Conservation (phyloP, 192 early-diverging fungal genomes). For the Pecoramyces ruminantium region DNA sequence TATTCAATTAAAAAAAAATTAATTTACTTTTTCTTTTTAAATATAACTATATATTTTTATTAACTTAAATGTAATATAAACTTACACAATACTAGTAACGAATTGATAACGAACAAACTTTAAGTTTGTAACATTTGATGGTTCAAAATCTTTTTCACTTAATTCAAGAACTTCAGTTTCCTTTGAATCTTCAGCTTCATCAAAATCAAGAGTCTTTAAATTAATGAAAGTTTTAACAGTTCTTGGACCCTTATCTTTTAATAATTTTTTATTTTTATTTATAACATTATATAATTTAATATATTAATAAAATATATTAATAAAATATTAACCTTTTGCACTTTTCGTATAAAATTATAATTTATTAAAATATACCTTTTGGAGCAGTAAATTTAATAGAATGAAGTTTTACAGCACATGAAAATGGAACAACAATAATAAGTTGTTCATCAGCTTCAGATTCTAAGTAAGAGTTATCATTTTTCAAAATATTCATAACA, state of each 20-base stretch:
- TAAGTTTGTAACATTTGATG: conserved; percentile 48
- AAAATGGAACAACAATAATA: conserved; percentile 72
- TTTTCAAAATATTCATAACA: conserved; percentile 57
- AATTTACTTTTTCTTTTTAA: too few species aligned
- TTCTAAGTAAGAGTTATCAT: conserved; percentile 53
- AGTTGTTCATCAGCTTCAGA: conserved; percentile 94
- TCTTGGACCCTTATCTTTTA: background rate
- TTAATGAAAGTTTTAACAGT: conserved; percentile 69
- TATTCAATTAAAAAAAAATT: too few species aligned
- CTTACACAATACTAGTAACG: conserved; percentile 19
- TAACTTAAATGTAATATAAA: background rate
- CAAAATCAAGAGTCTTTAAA: conserved; percentile 63
- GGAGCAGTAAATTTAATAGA: conserved; percentile 40
- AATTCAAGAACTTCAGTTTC: conserved; percentile 63
- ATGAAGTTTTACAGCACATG: conserved; percentile 62
- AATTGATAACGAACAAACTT: conserved; percentile 91
- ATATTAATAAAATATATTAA: too few species aligned
- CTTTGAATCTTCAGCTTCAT: conserved; percentile 60
- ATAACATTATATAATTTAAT: too few species aligned
- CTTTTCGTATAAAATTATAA: too few species aligned
- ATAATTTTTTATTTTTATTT: too few species aligned
- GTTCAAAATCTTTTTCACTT: conserved; percentile 46
- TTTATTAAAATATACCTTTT: too few species aligned
- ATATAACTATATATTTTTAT: too few species aligned
- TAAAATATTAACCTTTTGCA: too few species aligned